Percentiles rank a stretch among this genome's conserved stretches.
Conservation (phyloP, 1,284 basidiomycete genomes). For the Spongispora temasekensis region DNA sequence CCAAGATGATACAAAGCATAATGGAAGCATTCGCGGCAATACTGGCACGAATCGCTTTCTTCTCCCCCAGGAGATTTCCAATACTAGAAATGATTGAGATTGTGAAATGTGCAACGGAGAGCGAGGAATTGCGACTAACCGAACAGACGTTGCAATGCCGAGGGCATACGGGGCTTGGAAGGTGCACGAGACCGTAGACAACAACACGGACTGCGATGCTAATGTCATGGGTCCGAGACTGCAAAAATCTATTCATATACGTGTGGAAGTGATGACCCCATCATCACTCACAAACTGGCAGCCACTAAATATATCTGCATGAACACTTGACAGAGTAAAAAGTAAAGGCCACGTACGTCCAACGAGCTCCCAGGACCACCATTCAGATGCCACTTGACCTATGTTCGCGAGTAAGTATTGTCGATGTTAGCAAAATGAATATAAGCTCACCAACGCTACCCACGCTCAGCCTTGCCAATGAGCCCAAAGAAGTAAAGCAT, state of each 20-base stretch:
- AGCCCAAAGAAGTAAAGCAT: constrained; percentile 71
- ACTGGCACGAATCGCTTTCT: constrained; percentile 65
- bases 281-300: constrained; percentile 54
- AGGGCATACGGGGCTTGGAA: constrained; percentile 87
- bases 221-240: constrained; percentile 62
- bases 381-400: constrained; percentile 17
- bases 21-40: constrained; percentile 65
- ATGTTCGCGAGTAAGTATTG: neutral
- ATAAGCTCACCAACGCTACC: constrained; percentile 64
- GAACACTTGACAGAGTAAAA: constrained; percentile 1
- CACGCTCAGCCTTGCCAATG: constrained; percentile 73
- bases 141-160: constrained; percentile 80
- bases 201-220: constrained; percentile 73
- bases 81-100: constrained; percentile 55
- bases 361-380: constrained; percentile 8
- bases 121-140: constrained; percentile 44
- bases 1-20: constrained; percentile 59
- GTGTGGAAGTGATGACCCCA: neutral
- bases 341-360: constrained; percentile 37
- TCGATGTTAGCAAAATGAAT: neutral
- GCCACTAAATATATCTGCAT: constrained; percentile 39
- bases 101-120: neutral
- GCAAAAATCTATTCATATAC: constrained; percentile 15
- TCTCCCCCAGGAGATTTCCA: constrained; percentile 81
- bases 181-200: constrained; percentile 74